Conservation (phyloP, 2,329 filamentous ascomycete species). For the Leptographium radiaticola region DNA sequence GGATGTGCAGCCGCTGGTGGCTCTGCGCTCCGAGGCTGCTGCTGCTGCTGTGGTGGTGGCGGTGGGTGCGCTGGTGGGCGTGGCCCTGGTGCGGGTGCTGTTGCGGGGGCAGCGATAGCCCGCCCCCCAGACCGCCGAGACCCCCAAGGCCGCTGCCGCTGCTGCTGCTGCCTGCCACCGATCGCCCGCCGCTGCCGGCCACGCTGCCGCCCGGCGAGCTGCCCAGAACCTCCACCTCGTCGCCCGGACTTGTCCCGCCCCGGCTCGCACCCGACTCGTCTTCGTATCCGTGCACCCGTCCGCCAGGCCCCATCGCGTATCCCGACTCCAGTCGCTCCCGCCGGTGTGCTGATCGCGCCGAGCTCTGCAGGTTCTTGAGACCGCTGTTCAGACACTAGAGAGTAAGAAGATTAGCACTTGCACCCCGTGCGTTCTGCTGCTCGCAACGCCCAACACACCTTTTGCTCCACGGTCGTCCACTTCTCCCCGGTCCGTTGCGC, state of each 20-base stretch:
- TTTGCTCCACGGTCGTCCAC: constrained; percentile 58
- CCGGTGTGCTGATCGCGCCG: constrained; percentile 50
- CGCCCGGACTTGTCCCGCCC: constrained; percentile 43
- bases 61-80: background rate
- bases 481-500: constrained; percentile 67
- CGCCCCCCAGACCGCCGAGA: too few relatives aligned
- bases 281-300: constrained; percentile 27
- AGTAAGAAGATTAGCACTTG: background rate
- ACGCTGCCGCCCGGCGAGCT: constrained; percentile 25
- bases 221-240: constrained; percentile 41
- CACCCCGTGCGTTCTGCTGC: too few relatives aligned
- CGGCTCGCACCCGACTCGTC: constrained; percentile 61
- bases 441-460: constrained; percentile 27
- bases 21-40: background rate
- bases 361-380: constrained; percentile 65
- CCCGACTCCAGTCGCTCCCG: constrained; percentile 46
- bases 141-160: background rate
- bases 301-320: background rate
- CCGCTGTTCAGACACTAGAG: constrained; percentile 69
- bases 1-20: constrained; percentile 8
- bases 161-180: background rate
- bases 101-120: background rate
- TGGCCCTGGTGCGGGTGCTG: background rate
- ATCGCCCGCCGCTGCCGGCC: background rate
- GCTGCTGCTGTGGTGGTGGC: constrained; percentile 1